phyloP scores from a whole-genome alignment of 2,329 filamentous ascomycete genomes.

The Didymella glomerata region DNA sequence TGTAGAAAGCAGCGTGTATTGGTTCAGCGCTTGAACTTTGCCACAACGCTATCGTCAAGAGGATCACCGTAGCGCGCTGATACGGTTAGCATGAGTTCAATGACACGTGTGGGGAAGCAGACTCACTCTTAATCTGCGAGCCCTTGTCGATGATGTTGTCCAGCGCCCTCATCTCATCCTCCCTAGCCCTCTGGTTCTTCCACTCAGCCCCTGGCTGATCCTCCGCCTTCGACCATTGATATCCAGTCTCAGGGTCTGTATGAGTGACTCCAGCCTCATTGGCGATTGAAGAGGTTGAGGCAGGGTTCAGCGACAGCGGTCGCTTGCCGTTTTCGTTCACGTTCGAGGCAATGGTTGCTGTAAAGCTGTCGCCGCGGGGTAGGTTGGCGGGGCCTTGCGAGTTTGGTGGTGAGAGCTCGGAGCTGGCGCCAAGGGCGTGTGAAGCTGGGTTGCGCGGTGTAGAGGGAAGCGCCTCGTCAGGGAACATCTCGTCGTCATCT shows the following conservation, averaged over 20 bases:
- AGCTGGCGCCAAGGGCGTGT: slow-evolving; percentile 39
- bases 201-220: slow-evolving; percentile 51
- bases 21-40: slow-evolving; percentile 41
- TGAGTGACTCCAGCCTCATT: slow-evolving; percentile 17
- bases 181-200: slow-evolving; percentile 48
- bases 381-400: slow-evolving; percentile 54
- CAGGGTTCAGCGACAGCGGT: slow-evolving; percentile 33
- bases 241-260: slow-evolving; percentile 44
- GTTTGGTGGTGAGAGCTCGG: slow-evolving; percentile 64
- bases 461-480: slow-evolving; percentile 54
- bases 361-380: slow-evolving; percentile 34
- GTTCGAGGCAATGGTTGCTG: slow-evolving; percentile 31
- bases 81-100: slow-evolving; percentile 22
- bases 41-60: slow-evolving; percentile 40
- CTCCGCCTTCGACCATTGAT: slow-evolving; percentile 48
- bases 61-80: slow-evolving; percentile 50
- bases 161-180: slow-evolving; percentile 48
- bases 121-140: slow-evolving; percentile 47
- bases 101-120: not conserved
- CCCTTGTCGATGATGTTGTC: slow-evolving; percentile 48
- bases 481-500: slow-evolving; percentile 55
- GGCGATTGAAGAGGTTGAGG: slow-evolving; percentile 22
- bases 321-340: slow-evolving; percentile 53
- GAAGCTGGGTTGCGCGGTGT: slow-evolving; percentile 53
- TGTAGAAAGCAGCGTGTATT: not conserved